Percentiles rank a stretch among this genome's conserved stretches.
Conservation (phyloP, 306 rosid species). For the Hippophae gyantsensis region DNA sequence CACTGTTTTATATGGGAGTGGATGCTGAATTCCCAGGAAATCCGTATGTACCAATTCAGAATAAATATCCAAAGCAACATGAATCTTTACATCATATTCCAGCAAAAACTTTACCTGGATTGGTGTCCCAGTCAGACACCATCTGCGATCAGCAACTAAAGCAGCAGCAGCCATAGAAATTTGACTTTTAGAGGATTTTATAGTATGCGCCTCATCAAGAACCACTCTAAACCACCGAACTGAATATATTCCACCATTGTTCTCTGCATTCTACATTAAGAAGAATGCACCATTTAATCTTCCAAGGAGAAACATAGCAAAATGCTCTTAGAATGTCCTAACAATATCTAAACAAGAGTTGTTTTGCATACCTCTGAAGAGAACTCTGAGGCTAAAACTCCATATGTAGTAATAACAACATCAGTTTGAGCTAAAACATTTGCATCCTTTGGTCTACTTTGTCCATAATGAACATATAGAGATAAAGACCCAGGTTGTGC, state of each 20-base stretch:
- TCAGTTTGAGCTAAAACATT: slow-evolving; percentile 57
- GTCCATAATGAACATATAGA: slow-evolving; percentile 81
- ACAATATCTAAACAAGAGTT: slow-evolving; percentile 10
- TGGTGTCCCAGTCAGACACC: slow-evolving; percentile 99
- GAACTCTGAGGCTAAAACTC: slow-evolving; percentile 81
- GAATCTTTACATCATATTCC: neutral
- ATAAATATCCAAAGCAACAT: neutral
- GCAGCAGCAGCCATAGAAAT: slow-evolving; percentile 73
- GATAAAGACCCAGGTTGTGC: slow-evolving; percentile 65
- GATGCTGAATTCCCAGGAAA: too few relatives aligned
- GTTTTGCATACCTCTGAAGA: slow-evolving; percentile 55
- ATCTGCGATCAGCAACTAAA: slow-evolving; percentile 73
- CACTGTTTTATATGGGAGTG: too few relatives aligned
- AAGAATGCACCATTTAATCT: slow-evolving; percentile 15
- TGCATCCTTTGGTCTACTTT: slow-evolving; percentile 80
- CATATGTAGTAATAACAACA: slow-evolving; percentile 84
- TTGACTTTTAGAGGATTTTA: slow-evolving; percentile 90
- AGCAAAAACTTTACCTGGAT: slow-evolving; percentile 50
- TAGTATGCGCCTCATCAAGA: slow-evolving; percentile 94
- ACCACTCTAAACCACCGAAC: slow-evolving; percentile 89
- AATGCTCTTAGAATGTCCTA: slow-evolving; percentile 6
- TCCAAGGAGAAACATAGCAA: slow-evolving; percentile 14
- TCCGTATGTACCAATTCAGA: too few relatives aligned
- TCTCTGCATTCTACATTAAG: slow-evolving; percentile 53
- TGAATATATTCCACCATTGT: slow-evolving; percentile 66